These are phyloP conservation scores for Saccharomycopsis babjevae DNA, from an alignment of 805 yeast genomes.

Conservation along the genomic window DNA sequence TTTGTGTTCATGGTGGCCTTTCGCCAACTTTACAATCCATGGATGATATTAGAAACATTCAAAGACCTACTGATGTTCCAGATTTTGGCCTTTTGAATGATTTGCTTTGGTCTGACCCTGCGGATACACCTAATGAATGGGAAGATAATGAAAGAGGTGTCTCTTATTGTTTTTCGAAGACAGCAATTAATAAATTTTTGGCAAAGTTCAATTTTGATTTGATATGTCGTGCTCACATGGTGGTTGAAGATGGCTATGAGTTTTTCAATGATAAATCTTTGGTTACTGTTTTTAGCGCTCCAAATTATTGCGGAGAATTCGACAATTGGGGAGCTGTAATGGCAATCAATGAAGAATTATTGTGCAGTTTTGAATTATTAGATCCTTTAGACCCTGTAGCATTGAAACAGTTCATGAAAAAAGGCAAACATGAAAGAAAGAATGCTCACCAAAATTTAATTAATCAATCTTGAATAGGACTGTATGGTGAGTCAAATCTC, in stretches of 20 bases:
- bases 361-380: constrained; percentile 62
- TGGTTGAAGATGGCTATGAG: constrained; percentile 82
- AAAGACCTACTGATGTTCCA: constrained; percentile 77
- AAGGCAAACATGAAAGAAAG: constrained; percentile 17
- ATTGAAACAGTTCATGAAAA: constrained; percentile 48
- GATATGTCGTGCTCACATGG: constrained; percentile 81
- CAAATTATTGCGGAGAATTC: constrained; percentile 77
- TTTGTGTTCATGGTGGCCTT: constrained; percentile 79
- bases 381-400: constrained; percentile 43
- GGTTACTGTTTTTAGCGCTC: constrained; percentile 75
- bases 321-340: constrained; percentile 73
- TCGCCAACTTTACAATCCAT: constrained; percentile 60
- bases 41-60: constrained; percentile 59
- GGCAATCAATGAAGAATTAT: constrained; percentile 57
- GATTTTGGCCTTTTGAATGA: constrained; percentile 72
- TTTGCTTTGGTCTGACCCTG: constrained; percentile 79
- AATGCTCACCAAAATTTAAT: neutral
- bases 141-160: constrained; percentile 79
- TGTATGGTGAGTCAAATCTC: neutral
- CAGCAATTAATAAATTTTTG: constrained; percentile 62
- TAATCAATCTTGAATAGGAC: neutral
- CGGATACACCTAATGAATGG: constrained; percentile 50
- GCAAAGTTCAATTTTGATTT: constrained; percentile 59
- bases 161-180: constrained; percentile 65
- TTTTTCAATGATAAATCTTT: constrained; percentile 64